phyloP scores from a whole-genome alignment of 176 grass and related monocot species.

The Bolboschoenus planiculmis region DNA sequence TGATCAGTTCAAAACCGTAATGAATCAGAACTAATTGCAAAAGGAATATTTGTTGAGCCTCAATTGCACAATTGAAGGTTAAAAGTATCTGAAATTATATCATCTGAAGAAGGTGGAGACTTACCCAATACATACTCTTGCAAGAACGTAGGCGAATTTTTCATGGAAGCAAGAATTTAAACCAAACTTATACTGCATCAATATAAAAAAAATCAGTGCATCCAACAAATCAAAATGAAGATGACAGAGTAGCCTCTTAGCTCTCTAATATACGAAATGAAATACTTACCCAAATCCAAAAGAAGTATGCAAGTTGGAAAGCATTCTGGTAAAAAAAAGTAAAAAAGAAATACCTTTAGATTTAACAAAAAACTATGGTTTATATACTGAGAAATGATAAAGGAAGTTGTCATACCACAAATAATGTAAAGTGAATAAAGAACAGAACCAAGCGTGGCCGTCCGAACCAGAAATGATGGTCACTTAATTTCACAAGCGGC shows the following conservation, averaged over 20 bases:
- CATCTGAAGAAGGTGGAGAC: background rate
- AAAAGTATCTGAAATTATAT: background rate
- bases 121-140: slow-evolving; percentile 49
- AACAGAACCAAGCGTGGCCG: slow-evolving; percentile 69
- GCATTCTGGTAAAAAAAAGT: slow-evolving; percentile 50
- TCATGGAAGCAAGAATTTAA: slow-evolving; percentile 48
- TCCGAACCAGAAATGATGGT: slow-evolving; percentile 87
- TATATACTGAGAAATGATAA: background rate
- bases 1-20: background rate
- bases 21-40: background rate
- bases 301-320: slow-evolving; percentile 81
- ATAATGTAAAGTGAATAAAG: slow-evolving; percentile 70
- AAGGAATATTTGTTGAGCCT: background rate
- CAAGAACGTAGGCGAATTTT: slow-evolving; percentile 25
- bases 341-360: background rate
- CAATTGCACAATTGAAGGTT: background rate
- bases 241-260: background rate
- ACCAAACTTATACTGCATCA: slow-evolving; percentile 38
- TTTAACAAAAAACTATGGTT: background rate
- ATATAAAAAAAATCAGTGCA: background rate
- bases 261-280: background rate
- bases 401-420: slow-evolving; percentile 35
- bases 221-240: background rate
- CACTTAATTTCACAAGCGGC: slow-evolving; percentile 55
- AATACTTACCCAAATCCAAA: slow-evolving; percentile 60